A percentile compares a stretch with the other conserved stretches of the same genome.
Conservation (phyloP, 352 stramenopile species). For the Globisporangium abappressorium region DNA sequence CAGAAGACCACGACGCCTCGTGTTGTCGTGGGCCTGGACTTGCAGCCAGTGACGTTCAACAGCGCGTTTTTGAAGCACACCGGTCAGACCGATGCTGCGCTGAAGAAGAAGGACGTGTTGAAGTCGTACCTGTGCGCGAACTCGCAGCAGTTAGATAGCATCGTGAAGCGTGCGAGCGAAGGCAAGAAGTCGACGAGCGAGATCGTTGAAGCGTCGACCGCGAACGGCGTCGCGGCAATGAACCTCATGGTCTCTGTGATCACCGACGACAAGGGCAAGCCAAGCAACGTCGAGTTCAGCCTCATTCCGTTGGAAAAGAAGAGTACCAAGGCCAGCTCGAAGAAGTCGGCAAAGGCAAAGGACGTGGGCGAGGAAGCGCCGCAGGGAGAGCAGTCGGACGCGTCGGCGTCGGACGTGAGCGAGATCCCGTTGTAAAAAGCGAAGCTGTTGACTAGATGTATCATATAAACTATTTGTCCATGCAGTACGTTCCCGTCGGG, state of each 20-base stretch:
- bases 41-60: conserved; percentile 63
- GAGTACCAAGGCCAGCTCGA: conserved; percentile 4
- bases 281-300: conserved; percentile 62
- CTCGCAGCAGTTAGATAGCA: conserved; percentile 34
- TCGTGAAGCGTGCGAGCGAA: conserved; percentile 42
- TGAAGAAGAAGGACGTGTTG: conserved; percentile 64
- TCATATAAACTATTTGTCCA: conserved; percentile 1
- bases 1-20: conserved; percentile 59
- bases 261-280: conserved; percentile 42
- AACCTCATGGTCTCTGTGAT: conserved; percentile 54
- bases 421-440: conserved; percentile 10
- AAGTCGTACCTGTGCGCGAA: conserved; percentile 49
- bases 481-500: background rate
- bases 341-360: conserved; percentile 5
- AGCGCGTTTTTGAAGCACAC: conserved; percentile 52
- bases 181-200: conserved; percentile 44
- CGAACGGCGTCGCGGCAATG: conserved; percentile 26
- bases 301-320: conserved; percentile 33
- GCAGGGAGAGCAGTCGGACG: conserved; percentile 12
- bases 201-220: conserved; percentile 28
- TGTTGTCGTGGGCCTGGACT: conserved; percentile 51
- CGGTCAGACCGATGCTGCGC: conserved; percentile 35
- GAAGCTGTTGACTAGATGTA: conserved; percentile 2
- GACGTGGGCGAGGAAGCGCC: background rate
- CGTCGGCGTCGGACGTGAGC: conserved; percentile 13